Conservation (phyloP, 345 rosid species). For the Arabidopsis suecica region DNA sequence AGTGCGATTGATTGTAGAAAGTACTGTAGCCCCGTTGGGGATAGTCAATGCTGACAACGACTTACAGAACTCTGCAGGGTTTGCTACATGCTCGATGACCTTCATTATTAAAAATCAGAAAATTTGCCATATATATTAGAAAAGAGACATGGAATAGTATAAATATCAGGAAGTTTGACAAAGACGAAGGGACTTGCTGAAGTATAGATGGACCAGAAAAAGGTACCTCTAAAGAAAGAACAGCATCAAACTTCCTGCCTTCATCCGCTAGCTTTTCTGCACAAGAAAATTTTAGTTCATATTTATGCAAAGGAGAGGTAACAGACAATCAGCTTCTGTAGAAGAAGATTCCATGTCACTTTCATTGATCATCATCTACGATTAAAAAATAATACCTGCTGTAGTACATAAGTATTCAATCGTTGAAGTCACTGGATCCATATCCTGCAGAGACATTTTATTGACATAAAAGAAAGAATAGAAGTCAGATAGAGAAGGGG, state of each 20-base stretch:
- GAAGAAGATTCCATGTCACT: conserved; percentile 23
- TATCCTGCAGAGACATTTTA: conserved; percentile 55
- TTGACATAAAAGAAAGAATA: conserved; percentile 17
- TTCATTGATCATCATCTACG: conserved; percentile 20
- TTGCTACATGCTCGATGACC: conserved; percentile 96
- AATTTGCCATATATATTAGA: background rate
- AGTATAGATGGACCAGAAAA: background rate
- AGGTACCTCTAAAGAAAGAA: conserved; percentile 79
- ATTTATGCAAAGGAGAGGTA: background rate
- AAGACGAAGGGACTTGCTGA: background rate
- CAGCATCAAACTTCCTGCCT: conserved; percentile 79
- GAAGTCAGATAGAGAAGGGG: conserved; percentile 3
- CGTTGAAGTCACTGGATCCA: conserved; percentile 75
- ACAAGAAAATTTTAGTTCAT: conserved; percentile 24
- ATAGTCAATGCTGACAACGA: conserved; percentile 70
- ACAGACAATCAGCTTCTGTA: background rate
- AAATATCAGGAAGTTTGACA: background rate
- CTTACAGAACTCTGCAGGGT: conserved; percentile 91
- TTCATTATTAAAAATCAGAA: conserved; percentile 37
- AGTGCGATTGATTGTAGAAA: conserved; percentile 89
- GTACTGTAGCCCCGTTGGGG: conserved; percentile 72
- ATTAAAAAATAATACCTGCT: conserved; percentile 64
- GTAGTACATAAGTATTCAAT: conserved; percentile 84
- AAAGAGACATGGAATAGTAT: background rate
- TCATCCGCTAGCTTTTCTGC: conserved; percentile 88